Evolutionary conservation across 305 asterid species (phyloP).

Genomic region (Petunia hybrid): DNA sequence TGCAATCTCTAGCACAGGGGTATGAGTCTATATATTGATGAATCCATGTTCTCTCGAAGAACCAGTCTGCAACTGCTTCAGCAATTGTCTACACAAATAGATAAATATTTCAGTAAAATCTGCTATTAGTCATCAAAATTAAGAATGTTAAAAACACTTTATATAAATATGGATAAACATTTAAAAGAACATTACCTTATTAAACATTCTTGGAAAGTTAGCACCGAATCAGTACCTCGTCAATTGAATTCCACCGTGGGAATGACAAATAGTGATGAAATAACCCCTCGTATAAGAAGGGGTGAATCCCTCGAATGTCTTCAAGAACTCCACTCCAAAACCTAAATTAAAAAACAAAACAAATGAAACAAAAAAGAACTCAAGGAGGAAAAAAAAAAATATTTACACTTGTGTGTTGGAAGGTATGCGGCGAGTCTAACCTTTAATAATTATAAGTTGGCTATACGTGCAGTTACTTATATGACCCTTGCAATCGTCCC

Average conservation of each 20-base stretch:
- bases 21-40: slow-evolving; percentile 12
- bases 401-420: neutral
- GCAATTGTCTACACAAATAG: slow-evolving; percentile 55
- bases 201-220: slow-evolving; percentile 36
- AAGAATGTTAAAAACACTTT: neutral
- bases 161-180: neutral
- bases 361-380: neutral
- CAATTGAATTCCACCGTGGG: slow-evolving; percentile 46
- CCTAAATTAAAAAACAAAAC: slow-evolving; percentile 16
- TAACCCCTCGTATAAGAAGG: neutral
- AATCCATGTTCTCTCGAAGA: slow-evolving; percentile 52
- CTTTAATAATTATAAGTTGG: slow-evolving; percentile 64
- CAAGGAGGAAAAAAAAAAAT: neutral
- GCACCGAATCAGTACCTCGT: slow-evolving; percentile 41
- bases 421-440: slow-evolving; percentile 33
- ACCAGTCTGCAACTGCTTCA: slow-evolving; percentile 70
- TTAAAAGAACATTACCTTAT: slow-evolving; percentile 31
- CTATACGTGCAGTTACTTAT: slow-evolving; percentile 56
- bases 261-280: slow-evolving; percentile 45
- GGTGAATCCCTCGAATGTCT: slow-evolving; percentile 35
- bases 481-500: slow-evolving; percentile 68
- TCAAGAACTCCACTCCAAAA: slow-evolving; percentile 37
- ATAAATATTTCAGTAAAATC: neutral
- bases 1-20: too few species aligned
- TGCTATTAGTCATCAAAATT: neutral